These are phyloP conservation scores for Amphichorda felina DNA, from an alignment of 2,329 filamentous ascomycete species.

Conservation along the genomic window DNA sequence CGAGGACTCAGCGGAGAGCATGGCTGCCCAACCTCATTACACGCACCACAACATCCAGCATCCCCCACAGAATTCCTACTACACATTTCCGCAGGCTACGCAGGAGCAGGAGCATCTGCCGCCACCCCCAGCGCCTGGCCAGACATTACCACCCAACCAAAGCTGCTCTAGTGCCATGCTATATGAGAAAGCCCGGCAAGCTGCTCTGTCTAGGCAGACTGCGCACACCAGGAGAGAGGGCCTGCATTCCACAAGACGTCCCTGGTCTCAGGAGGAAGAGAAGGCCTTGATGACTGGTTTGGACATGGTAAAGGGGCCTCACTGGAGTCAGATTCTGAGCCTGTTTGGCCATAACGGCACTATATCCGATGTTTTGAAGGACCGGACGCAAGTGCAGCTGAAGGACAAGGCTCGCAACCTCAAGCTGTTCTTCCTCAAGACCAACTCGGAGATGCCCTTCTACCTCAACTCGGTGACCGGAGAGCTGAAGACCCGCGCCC, in stretches of 20 bases:
- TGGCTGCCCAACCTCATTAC: constrained; percentile 21
- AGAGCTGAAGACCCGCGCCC: constrained; percentile 76
- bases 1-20: constrained; percentile 14
- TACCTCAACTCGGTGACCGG: constrained; percentile 82
- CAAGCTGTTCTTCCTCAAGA: constrained; percentile 87
- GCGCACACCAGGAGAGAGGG: constrained; percentile 44
- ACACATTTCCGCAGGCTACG: constrained; percentile 16
- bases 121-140: constrained; percentile 12
- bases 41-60: constrained; percentile 20
- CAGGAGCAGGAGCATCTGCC: constrained; percentile 3
- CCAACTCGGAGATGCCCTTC: constrained; percentile 79
- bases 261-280: constrained; percentile 84
- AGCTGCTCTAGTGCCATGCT: constrained; percentile 40
- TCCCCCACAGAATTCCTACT: constrained; percentile 22
- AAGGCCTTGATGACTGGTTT: constrained; percentile 82
- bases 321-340: constrained; percentile 85
- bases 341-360: constrained; percentile 73
- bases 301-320: constrained; percentile 78
- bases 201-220: constrained; percentile 43
- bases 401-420: constrained; percentile 88
- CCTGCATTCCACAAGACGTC: constrained; percentile 53
- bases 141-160: constrained; percentile 42
- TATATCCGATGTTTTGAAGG: constrained; percentile 72
- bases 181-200: constrained; percentile 47
- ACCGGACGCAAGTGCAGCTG: constrained; percentile 80